Evolutionary conservation across 2,329 filamentous ascomycete species (phyloP).

Genomic region (Lasiodiplodia theobromae): DNA sequence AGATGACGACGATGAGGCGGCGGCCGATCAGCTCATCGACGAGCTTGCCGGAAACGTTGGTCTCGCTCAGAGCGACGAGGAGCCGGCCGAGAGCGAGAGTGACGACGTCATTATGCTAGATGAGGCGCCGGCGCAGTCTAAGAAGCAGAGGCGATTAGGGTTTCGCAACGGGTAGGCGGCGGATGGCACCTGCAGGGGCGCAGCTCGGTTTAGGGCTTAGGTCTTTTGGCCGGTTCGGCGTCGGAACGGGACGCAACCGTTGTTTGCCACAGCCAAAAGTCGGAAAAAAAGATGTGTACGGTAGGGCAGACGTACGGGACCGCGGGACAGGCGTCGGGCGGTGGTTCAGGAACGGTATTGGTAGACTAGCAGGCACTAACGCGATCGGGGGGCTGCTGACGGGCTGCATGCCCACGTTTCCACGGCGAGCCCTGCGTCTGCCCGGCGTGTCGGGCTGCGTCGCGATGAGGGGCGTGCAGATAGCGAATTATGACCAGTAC

Average conservation of each 20-base stretch:
- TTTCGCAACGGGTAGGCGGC: constrained; percentile 1
- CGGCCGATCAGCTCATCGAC: constrained; percentile 27
- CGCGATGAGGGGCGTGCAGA: neutral
- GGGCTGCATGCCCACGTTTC: constrained; percentile 3
- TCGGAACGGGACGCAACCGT: constrained; percentile 23
- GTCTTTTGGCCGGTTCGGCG: neutral
- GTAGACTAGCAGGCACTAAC: constrained; percentile 20
- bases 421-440: constrained; percentile 2
- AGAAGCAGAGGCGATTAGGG: constrained; percentile 16
- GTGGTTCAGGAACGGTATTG: neutral
- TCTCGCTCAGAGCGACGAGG: constrained; percentile 18
- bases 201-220: constrained; percentile 7
- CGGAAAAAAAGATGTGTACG: neutral
- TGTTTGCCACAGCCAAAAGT: constrained; percentile 17
- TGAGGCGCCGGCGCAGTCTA: constrained; percentile 1
- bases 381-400: constrained; percentile 7
- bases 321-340: neutral
- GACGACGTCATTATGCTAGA: constrained; percentile 20
- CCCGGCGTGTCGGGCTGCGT: constrained; percentile 3
- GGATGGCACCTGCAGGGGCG: constrained; percentile 15
- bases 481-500: constrained; percentile 14
- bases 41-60: constrained; percentile 17
- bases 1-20: constrained; percentile 14
- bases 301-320: constrained; percentile 13
- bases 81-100: constrained; percentile 15